Evolutionary conservation across 2,329 filamentous ascomycete genomes (phyloP).

Genomic region (Trichoderma sp.): DNA sequence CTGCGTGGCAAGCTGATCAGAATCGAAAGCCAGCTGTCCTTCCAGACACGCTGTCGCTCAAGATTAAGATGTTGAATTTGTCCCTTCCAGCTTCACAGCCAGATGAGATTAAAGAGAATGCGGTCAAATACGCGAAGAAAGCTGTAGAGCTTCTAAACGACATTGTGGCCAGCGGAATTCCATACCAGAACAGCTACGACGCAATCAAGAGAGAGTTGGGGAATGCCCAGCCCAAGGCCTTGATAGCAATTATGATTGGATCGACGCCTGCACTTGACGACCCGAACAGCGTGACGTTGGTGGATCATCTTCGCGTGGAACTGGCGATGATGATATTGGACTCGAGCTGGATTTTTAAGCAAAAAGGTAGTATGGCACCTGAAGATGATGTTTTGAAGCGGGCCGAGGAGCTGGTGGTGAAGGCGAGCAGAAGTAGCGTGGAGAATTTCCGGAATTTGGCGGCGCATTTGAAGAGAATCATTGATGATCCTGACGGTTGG

Average conservation of each 20-base stretch:
- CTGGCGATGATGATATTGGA: slow-evolving; percentile 22
- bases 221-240: background rate
- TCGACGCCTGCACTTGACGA: background rate
- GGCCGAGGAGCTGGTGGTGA: slow-evolving; percentile 18
- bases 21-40: background rate
- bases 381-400: background rate
- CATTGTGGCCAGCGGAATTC: background rate
- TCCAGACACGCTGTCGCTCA: slow-evolving; percentile 5
- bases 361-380: background rate
- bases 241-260: background rate
- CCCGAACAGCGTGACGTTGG: background rate
- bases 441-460: slow-evolving; percentile 1
- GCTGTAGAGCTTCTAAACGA: background rate
- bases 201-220: background rate
- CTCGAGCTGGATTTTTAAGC: background rate
- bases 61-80: background rate
- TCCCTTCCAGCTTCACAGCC: background rate
- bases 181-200: background rate
- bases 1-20: slow-evolving; percentile 10
- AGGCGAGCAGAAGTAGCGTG: slow-evolving; percentile 21
- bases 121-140: background rate
- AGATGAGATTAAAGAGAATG: background rate
- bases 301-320: slow-evolving; percentile 29
- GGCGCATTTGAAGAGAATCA: background rate
- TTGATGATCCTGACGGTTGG: background rate